Evolutionary conservation across 805 yeast genomes (phyloP).

Genomic region (Yamadazyma takamatsuzukensis): DNA sequence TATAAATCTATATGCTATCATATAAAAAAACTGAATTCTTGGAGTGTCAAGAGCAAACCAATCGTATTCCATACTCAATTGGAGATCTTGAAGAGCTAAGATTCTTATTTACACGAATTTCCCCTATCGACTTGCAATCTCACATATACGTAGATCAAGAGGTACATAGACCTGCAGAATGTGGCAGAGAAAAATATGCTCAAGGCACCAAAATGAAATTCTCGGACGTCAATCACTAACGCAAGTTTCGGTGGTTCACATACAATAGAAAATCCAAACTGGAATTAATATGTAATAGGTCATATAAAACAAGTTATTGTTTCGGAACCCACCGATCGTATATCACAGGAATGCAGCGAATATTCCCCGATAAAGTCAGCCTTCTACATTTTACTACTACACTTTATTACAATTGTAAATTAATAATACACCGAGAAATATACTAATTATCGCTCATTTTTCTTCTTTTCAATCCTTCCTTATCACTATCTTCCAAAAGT

Average conservation of each 20-base stretch:
- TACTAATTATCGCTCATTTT: neutral
- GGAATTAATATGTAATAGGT: neutral
- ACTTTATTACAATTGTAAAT: neutral
- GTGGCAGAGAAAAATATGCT: neutral
- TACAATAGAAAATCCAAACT: neutral
- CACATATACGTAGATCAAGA: too few relatives aligned
- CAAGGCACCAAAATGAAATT: neutral
- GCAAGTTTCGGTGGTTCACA: neutral
- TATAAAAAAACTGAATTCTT: too few relatives aligned
- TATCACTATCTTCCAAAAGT: constrained; percentile 11
- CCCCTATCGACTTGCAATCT: too few relatives aligned
- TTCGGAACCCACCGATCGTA: neutral
- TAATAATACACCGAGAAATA: neutral
- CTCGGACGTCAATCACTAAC: neutral
- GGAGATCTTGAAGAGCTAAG: too few relatives aligned
- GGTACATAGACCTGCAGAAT: too few relatives aligned
- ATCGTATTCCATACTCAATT: too few relatives aligned
- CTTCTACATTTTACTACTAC: neutral
- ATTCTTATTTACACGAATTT: too few relatives aligned
- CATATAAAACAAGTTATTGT: neutral
- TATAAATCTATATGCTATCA: too few relatives aligned
- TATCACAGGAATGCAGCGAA: too few relatives aligned
- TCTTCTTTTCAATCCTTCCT: constrained; percentile 3
- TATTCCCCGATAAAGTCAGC: neutral
- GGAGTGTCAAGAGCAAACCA: too few relatives aligned